A percentile compares a stretch with the other conserved stretches of the same genome.
Conservation (phyloP, 2,329 filamentous ascomycete genomes). For the Paramyrothecium roridum region DNA sequence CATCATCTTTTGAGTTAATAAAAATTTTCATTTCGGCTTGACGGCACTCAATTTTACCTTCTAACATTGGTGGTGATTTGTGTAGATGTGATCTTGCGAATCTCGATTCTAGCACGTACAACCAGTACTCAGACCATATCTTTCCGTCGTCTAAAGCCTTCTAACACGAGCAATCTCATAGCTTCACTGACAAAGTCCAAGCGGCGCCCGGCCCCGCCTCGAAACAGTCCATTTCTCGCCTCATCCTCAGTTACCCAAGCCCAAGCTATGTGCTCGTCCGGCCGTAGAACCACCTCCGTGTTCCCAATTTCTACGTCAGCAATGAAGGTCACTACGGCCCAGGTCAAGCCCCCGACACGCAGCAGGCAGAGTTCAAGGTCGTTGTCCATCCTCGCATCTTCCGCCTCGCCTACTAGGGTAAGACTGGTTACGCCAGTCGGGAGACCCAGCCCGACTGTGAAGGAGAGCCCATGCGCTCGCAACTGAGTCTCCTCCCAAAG, state of each 20-base stretch:
- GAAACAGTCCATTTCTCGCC: not conserved
- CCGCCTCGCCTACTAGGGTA: not conserved
- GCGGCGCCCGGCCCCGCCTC: not conserved
- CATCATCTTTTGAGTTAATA: too few relatives aligned
- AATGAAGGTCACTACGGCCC: not conserved
- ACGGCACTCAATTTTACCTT: too few relatives aligned
- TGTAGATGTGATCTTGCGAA: too few relatives aligned
- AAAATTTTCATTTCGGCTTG: too few relatives aligned
- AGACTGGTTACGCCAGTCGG: not conserved
- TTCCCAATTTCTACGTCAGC: not conserved
- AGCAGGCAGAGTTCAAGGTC: not conserved
- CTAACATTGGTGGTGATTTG: too few relatives aligned
- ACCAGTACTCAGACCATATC: not conserved
- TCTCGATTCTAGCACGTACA: too few relatives aligned
- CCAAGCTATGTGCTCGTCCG: not conserved
- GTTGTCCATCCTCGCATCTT: not conserved
- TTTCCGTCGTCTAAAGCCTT: not conserved
- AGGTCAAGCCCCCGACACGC: not conserved
- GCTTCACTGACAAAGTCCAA: not conserved
- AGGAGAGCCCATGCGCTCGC: not conserved
- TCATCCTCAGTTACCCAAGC: not conserved
- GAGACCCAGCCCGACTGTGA: not conserved
- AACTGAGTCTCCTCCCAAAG: constrained; percentile 1
- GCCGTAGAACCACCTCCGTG: not conserved
- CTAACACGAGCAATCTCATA: not conserved